Evolutionary conservation across 768 basidiomycete genomes (phyloP).

Genomic region (Pleurotus tuber-regium): DNA sequence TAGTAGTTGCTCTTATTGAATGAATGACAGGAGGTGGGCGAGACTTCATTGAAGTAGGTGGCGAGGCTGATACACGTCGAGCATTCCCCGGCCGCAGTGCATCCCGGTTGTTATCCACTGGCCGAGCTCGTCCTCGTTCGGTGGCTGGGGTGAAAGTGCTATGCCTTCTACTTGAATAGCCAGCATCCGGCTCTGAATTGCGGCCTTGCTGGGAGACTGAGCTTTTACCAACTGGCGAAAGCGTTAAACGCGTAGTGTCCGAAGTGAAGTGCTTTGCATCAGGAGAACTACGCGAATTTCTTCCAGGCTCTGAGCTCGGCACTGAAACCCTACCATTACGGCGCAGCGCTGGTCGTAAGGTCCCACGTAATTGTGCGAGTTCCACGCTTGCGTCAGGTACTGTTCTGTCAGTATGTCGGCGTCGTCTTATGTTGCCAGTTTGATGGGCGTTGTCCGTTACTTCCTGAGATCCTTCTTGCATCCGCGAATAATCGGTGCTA

Average conservation of each 20-base stretch:
- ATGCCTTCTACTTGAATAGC: neutral
- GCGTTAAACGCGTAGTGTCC: too few relatives aligned
- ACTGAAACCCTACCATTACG: too few relatives aligned
- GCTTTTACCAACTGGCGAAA: neutral
- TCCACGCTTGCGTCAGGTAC: too few relatives aligned
- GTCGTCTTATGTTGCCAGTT: too few relatives aligned
- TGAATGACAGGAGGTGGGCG: conserved; percentile 5
- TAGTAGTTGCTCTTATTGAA: conserved; percentile 5
- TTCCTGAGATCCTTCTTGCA: too few relatives aligned
- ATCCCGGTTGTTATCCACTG: neutral
- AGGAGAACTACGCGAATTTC: too few relatives aligned
- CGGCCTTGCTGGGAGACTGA: neutral
- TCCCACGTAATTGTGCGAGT: too few relatives aligned
- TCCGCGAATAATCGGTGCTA: neutral
- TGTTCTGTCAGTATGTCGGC: too few relatives aligned
- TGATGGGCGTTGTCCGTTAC: too few relatives aligned
- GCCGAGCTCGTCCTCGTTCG: neutral
- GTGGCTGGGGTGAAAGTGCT: conserved; percentile 1
- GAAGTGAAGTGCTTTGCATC: too few relatives aligned
- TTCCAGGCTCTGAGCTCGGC: too few relatives aligned
- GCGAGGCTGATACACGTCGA: neutral
- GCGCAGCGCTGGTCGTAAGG: too few relatives aligned
- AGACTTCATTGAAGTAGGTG: neutral
- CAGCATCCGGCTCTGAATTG: conserved; percentile 8
- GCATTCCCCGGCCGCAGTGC: neutral